Percentiles rank a stretch among this genome's conserved stretches.
These are phyloP conservation scores for Thyridium curvatum DNA, from an alignment of 2,329 filamentous ascomycete genomes.

Conservation along the genomic window DNA sequence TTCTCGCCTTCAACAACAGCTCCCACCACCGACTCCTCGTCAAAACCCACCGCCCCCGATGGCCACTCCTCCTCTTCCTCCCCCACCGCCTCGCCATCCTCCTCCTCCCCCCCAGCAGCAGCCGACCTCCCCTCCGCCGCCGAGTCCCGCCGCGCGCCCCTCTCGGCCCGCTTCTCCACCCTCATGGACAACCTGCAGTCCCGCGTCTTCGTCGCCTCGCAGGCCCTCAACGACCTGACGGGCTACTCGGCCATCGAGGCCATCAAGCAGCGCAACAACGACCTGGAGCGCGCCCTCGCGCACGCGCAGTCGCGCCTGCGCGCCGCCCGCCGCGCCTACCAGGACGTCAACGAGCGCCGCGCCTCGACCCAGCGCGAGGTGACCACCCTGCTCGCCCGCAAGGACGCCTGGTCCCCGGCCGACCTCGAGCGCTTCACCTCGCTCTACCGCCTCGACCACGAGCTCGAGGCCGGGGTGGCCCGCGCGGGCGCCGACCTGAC, in stretches of 20 bases:
- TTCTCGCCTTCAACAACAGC: background rate
- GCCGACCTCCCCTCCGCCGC: slow-evolving; percentile 37
- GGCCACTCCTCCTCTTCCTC: slow-evolving; percentile 4
- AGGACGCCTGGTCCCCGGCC: slow-evolving; percentile 80
- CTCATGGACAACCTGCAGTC: slow-evolving; percentile 88
- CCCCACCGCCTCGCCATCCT: slow-evolving; percentile 1
- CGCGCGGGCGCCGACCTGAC: slow-evolving; percentile 66
- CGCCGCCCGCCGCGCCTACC: slow-evolving; percentile 67
- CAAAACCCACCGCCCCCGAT: background rate
- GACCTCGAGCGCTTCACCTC: slow-evolving; percentile 94
- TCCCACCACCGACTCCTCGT: slow-evolving; percentile 5
- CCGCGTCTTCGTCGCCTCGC: slow-evolving; percentile 77
- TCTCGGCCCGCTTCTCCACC: slow-evolving; percentile 48
- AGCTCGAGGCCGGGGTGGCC: slow-evolving; percentile 79
- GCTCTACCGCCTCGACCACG: slow-evolving; percentile 86
- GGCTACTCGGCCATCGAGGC: slow-evolving; percentile 89
- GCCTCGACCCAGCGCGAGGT: slow-evolving; percentile 92
- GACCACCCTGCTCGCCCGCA: slow-evolving; percentile 85
- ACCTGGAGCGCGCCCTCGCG: slow-evolving; percentile 53
- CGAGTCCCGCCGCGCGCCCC: slow-evolving; percentile 34
- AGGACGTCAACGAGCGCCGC: slow-evolving; percentile 75
- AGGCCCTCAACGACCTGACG: slow-evolving; percentile 88
- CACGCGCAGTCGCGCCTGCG: slow-evolving; percentile 61
- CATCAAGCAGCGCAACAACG: slow-evolving; percentile 71
- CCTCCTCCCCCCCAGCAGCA: slow-evolving; percentile 1